Conservation (phyloP, 164 flowering plant species). For the Vitis labrusca region DNA sequence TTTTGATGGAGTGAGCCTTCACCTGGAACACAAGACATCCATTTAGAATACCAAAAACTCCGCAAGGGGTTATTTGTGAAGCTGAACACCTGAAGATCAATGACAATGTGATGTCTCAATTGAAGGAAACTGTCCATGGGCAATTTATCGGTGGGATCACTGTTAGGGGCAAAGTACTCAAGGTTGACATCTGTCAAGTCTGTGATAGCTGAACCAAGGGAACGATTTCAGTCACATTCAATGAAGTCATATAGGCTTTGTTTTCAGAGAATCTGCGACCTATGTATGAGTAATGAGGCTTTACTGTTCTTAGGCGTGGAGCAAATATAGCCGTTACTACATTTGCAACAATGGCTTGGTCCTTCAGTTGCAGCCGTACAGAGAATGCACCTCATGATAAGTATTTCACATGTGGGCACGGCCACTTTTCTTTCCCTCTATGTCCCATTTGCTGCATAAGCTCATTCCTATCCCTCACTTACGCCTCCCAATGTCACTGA, state of each 20-base stretch:
- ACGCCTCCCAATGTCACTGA: no score
- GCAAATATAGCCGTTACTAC: conserved; percentile 77
- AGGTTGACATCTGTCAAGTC: conserved; percentile 95
- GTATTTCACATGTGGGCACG: no score
- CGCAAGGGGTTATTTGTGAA: no score
- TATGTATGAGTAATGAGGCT: conserved; percentile 59
- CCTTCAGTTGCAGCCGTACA: conserved; percentile 52
- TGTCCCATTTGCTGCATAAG: no score
- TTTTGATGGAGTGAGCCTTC: no score
- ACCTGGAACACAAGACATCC: no score
- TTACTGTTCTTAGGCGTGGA: conserved; percentile 71
- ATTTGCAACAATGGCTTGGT: conserved; percentile 92
- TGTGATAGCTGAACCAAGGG: conserved; percentile 82
- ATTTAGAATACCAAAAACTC: no score
- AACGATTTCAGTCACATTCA: conserved; percentile 91
- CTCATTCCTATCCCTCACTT: no score
- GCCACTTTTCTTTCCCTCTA: no score
- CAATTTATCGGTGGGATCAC: conserved; percentile 74
- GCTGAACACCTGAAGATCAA: no score
- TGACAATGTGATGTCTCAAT: no score
- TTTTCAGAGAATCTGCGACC: conserved; percentile 87
- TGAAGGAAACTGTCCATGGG: conserved; percentile 32
- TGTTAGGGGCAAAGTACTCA: conserved; percentile 89
- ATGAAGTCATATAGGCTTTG: conserved; percentile 93
- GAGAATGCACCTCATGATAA: no score